Evolutionary conservation across 148 eudicot genomes (phyloP), one percentile per base, ranked within the genome.

Genomic region (Vaccinium macrocarpon): DNA sequence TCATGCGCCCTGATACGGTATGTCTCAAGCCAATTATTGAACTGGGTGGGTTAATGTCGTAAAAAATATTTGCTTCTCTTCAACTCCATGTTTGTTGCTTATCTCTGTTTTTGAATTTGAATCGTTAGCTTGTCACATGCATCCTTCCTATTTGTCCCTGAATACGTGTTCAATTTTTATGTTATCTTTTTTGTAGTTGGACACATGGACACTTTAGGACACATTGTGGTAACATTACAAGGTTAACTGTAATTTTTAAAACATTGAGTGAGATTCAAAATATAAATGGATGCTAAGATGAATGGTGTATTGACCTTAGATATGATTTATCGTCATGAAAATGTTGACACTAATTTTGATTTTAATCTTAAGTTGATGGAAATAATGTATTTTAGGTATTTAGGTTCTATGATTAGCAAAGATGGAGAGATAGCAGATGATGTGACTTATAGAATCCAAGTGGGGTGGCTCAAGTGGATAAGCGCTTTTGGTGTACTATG

Each of bases 1-100:
- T 90, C 85, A 97, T 95, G 97, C 94, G 94, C 57, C 76, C 96
- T 76, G 98, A 95, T 84, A 95, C 99, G 70, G 99, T 97, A 89
- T 85, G 93, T 84, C 76, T 68, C 76, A 55, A 62, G 76, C 81
- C 78, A n/a, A 61, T 12, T 23, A 49, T 62, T 29, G 13, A 5
- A 25, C 25, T 75, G 13, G 21, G 21, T 74, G 82, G 18, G 9
- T 53, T 32, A 35, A 5, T 61, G 51, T 53, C 4, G 1, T 50
- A 23, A 48, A 19, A 15, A 61, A 21, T 62, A 59, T n/a, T 64
- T 46, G n/a, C 7, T 62, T 15, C 32, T 81, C n/a, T 25, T 81
- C 72, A 27, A 66, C 57, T 48, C 38, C 23, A 27, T 81, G 83
- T 68, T 56, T 56, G 53, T 84, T 84, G 83, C 29, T 81, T 29